Evolutionary conservation across 2,329 filamentous ascomycete genomes (phyloP).

Genomic region (Teratosphaeriaceae sp.): DNA sequence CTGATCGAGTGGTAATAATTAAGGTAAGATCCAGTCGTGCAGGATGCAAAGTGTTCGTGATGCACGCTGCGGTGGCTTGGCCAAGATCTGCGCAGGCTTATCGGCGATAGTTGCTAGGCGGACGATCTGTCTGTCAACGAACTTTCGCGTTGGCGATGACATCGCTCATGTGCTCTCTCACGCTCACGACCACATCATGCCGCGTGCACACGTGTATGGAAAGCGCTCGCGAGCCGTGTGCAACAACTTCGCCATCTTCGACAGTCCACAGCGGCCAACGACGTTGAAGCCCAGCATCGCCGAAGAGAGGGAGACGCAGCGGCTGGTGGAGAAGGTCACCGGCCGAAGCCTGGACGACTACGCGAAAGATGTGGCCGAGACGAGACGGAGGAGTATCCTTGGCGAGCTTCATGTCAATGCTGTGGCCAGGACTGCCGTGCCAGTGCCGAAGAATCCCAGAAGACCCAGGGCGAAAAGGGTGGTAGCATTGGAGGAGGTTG

Average conservation of each 20-base stretch:
- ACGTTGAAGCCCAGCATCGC: not conserved
- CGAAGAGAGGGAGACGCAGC: not conserved
- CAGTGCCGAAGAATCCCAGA: not conserved
- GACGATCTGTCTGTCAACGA: not conserved
- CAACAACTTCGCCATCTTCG: conserved; percentile 13
- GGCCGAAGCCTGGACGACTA: not conserved
- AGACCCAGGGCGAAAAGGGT: not conserved
- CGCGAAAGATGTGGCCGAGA: not conserved
- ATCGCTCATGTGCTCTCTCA: not conserved
- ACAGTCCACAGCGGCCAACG: conserved; percentile 9
- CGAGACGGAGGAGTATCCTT: conserved; percentile 2
- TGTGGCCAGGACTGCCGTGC: not conserved
- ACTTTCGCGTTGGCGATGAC: not conserved
- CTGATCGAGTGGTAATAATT: too few relatives aligned
- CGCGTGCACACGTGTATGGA: conserved; percentile 33
- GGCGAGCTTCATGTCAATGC: conserved; percentile 2
- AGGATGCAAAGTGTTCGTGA: too few relatives aligned
- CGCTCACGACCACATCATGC: conserved; percentile 18
- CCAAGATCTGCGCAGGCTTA: too few relatives aligned
- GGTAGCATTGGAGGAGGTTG: not conserved
- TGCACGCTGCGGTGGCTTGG: too few relatives aligned
- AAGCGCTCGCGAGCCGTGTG: conserved; percentile 29
- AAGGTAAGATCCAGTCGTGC: too few relatives aligned
- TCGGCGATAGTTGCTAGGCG: not conserved
- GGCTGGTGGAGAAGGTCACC: conserved; percentile 1